Conservation (phyloP, 345 rosid species). For the Pistacia vera region DNA sequence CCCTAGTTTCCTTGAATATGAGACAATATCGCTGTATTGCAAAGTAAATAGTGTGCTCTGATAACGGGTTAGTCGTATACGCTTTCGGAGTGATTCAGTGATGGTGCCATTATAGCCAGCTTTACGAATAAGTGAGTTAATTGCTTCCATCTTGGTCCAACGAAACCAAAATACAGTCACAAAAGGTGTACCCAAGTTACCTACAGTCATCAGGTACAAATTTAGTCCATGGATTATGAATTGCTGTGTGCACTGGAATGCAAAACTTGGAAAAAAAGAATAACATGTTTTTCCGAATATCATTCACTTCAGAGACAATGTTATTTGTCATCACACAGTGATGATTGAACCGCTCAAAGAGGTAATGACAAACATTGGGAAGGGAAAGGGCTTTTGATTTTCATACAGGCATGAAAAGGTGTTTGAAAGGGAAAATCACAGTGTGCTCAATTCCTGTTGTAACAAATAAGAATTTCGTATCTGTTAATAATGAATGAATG, state of each 20-base stretch:
- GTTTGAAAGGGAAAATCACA: background rate
- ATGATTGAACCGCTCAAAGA: background rate
- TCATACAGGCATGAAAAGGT: background rate
- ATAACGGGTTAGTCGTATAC: conserved; percentile 82
- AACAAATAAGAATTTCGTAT: background rate
- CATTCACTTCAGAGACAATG: background rate
- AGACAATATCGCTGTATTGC: conserved; percentile 75
- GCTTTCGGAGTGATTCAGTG: conserved; percentile 62
- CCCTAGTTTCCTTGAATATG: conserved; percentile 71
- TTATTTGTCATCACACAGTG: background rate
- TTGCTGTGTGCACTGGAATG: background rate
- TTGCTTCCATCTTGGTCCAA: conserved; percentile 85
- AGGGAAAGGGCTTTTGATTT: background rate
- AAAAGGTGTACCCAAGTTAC: background rate
- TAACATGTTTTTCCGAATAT: background rate
- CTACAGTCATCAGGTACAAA: background rate
- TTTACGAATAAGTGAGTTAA: conserved; percentile 89
- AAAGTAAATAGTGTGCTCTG: conserved; percentile 85
- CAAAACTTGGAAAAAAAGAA: background rate
- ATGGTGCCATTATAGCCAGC: conserved; percentile 75
- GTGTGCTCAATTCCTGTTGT: background rate
- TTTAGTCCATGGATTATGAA: background rate
- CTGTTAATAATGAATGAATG: background rate
- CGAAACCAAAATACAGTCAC: conserved; percentile 26
- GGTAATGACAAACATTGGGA: background rate